These are phyloP conservation scores for Sclerotinia borealis DNA, from an alignment of 2,329 filamentous ascomycete genomes.

Conservation along the genomic window DNA sequence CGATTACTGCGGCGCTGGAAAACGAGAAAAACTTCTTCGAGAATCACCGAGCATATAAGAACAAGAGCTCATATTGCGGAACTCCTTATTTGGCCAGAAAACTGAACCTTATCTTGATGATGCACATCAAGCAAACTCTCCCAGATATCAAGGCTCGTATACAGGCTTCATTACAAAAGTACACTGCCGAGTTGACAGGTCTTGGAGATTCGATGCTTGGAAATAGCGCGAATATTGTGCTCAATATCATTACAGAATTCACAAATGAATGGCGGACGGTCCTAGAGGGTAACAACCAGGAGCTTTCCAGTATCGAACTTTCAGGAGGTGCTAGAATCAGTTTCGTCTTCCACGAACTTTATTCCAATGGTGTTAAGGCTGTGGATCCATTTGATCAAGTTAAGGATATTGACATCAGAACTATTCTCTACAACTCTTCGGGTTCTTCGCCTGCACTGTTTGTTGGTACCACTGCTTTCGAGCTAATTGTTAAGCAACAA, in stretches of 20 bases:
- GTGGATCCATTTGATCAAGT: slow-evolving; percentile 96
- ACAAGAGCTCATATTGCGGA: slow-evolving; percentile 98
- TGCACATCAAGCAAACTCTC: slow-evolving; percentile 99
- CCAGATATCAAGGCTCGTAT: slow-evolving; percentile 98
- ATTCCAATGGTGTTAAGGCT: slow-evolving; percentile 94
- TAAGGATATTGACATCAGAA: slow-evolving; percentile 96
- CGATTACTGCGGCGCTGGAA: slow-evolving; percentile 84
- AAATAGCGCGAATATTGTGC: slow-evolving; percentile 91
- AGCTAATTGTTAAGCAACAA: slow-evolving; percentile 97
- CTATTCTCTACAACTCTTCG: slow-evolving; percentile 97
- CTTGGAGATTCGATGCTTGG: slow-evolving; percentile 93
- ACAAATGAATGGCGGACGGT: slow-evolving; percentile 96
- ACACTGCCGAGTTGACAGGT: slow-evolving; percentile 70
- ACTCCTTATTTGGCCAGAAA: slow-evolving; percentile 95
- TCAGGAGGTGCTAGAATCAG: slow-evolving; percentile 97
- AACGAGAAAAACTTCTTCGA: slow-evolving; percentile 97
- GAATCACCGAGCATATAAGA: slow-evolving; percentile 95
- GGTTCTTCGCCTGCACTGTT: slow-evolving; percentile 94
- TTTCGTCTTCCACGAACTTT: slow-evolving; percentile 98
- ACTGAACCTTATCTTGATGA: slow-evolving; percentile 98
- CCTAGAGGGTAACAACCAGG: slow-evolving; percentile 91
- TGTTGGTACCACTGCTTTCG: slow-evolving; percentile 96
- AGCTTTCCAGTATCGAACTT: slow-evolving; percentile 88
- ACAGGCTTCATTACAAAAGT: slow-evolving; percentile 88
- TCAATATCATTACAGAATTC: slow-evolving; percentile 99